These are phyloP conservation scores for Aspergillus udagawae DNA, from an alignment of 2,329 filamentous ascomycete genomes.

Conservation along the genomic window DNA sequence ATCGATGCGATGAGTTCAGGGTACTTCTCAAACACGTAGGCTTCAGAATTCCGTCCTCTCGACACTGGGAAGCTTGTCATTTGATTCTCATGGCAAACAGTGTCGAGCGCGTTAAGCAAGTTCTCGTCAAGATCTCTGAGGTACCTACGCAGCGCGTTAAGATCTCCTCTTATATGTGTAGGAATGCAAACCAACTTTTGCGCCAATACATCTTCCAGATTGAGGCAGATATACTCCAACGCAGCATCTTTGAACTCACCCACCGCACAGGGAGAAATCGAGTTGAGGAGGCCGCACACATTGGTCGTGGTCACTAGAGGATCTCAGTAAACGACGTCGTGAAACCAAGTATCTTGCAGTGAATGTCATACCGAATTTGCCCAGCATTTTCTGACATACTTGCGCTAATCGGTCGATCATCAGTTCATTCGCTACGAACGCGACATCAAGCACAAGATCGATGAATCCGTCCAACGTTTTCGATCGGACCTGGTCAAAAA, in stretches of 20 bases:
- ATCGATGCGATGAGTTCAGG: conserved; percentile 41
- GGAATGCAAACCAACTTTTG: conserved; percentile 55
- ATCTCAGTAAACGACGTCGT: conserved; percentile 16
- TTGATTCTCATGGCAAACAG: conserved; percentile 77
- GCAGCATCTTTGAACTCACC: conserved; percentile 82
- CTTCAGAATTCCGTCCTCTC: conserved; percentile 68
- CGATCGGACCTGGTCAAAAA: conserved; percentile 74
- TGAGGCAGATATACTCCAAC: conserved; percentile 85
- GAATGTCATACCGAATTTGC: conserved; percentile 60
- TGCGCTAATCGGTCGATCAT: conserved; percentile 91
- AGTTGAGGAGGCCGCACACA: conserved; percentile 78
- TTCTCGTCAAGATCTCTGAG: conserved; percentile 83
- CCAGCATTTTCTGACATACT: conserved; percentile 80
- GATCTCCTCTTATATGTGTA: background rate
- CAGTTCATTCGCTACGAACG: conserved; percentile 85
- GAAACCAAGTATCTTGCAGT: conserved; percentile 7
- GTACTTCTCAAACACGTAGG: conserved; percentile 42
- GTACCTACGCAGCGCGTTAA: conserved; percentile 45
- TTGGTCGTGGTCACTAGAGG: conserved; percentile 71
- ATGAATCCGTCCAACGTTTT: conserved; percentile 76
- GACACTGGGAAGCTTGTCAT: conserved; percentile 71
- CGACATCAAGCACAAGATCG: conserved; percentile 84
- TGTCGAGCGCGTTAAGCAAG: conserved; percentile 74
- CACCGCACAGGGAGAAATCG: conserved; percentile 77
- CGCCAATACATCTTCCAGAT: conserved; percentile 87